A percentile compares a stretch with the other conserved stretches of the same genome.
Conservation (phyloP, 352 stramenopile species). For the Nothophytophthora sp. region DNA sequence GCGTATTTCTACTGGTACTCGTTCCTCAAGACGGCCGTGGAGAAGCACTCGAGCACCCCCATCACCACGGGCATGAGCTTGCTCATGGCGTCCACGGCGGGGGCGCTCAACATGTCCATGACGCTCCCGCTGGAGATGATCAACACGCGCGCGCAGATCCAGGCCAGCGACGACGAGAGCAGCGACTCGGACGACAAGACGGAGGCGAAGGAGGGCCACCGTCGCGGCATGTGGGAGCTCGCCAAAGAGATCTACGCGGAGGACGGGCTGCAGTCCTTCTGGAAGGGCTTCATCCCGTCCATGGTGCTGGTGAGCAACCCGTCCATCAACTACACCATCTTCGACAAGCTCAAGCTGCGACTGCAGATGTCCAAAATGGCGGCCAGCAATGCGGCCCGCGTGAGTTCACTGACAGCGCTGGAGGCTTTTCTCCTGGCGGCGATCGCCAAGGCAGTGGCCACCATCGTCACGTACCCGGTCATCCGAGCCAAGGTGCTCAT, state of each 20-base stretch:
- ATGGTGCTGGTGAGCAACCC: conserved; percentile 88
- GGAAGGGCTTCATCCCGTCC: conserved; percentile 89
- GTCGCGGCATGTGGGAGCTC: conserved; percentile 51
- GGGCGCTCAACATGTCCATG: conserved; percentile 88
- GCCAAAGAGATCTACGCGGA: conserved; percentile 69
- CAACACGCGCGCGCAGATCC: conserved; percentile 84
- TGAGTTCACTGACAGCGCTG: conserved; percentile 56
- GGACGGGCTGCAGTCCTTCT: conserved; percentile 75
- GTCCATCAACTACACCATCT: conserved; percentile 90
- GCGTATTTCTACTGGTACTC: conserved; percentile 89
- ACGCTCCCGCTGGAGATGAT: conserved; percentile 89
- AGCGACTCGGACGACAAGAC: conserved; percentile 36
- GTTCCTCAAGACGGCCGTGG: conserved; percentile 70
- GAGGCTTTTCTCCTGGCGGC: conserved; percentile 85
- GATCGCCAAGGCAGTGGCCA: conserved; percentile 83
- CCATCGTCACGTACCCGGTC: conserved; percentile 86
- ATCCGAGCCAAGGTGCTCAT: conserved; percentile 91
- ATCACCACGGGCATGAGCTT: conserved; percentile 75
- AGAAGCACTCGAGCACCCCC: conserved; percentile 42
- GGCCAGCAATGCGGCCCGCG: conserved; percentile 30
- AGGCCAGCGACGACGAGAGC: conserved; percentile 41
- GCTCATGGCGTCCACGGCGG: conserved; percentile 71
- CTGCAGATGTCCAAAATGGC: conserved; percentile 57
- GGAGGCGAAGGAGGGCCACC: conserved; percentile 19
- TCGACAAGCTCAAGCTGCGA: conserved; percentile 82